phyloP scores from a whole-genome alignment of 176 grass and related monocot genomes.

The Carex kokanica region DNA sequence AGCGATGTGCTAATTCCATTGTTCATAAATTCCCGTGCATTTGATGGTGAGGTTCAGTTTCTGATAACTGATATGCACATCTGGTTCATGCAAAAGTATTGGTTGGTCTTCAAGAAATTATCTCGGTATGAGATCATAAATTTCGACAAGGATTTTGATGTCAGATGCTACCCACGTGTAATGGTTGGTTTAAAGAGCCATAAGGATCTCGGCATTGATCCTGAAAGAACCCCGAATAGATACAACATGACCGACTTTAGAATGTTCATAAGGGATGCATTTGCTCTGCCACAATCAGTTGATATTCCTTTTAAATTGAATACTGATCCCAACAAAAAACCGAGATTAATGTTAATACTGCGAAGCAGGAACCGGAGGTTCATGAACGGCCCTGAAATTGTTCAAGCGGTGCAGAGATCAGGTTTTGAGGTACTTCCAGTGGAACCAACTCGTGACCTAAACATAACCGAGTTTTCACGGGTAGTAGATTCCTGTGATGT shows the following conservation, averaged over 20 bases:
- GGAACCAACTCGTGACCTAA: conserved; percentile 36
- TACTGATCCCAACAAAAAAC: conserved; percentile 18
- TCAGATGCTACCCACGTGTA: conserved; percentile 59
- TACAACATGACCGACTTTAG: conserved; percentile 57
- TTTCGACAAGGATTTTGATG: conserved; percentile 35
- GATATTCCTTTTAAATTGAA: conserved; percentile 40
- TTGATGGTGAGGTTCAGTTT: conserved; percentile 61
- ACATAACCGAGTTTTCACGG: conserved; percentile 39
- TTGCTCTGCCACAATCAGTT: conserved; percentile 33
- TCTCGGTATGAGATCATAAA: conserved; percentile 49
- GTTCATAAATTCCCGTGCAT: conserved; percentile 43
- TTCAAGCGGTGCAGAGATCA: background rate
- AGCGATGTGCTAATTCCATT: conserved; percentile 64
- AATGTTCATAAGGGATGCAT: conserved; percentile 42
- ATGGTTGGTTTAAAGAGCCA: conserved; percentile 59
- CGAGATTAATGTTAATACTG: conserved; percentile 49
- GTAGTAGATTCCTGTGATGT: conserved; percentile 71
- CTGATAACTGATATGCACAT: conserved; percentile 47
- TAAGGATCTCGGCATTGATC: conserved; percentile 59
- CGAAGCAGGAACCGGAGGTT: conserved; percentile 45
- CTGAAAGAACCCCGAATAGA: conserved; percentile 35
- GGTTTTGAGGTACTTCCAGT: conserved; percentile 48
- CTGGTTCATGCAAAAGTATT: conserved; percentile 65
- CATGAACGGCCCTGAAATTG: conserved; percentile 49
- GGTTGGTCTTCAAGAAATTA: conserved; percentile 41